These are phyloP conservation scores for Cyanidioschyzon merolae DNA, from an alignment of 23 red algal genomes.

Conservation along the genomic window DNA sequence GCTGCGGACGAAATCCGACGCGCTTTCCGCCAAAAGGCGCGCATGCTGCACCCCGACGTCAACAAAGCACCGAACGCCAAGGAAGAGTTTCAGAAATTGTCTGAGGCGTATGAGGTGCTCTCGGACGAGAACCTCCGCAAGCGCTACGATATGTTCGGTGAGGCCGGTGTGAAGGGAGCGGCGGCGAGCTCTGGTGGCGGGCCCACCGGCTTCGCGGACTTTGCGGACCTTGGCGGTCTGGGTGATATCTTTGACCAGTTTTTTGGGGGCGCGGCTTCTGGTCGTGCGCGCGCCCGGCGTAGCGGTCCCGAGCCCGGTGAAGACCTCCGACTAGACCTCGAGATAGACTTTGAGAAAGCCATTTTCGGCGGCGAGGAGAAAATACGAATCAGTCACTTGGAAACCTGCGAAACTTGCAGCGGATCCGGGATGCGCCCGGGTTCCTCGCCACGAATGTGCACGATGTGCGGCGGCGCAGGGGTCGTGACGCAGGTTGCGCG, in stretches of 20 bases:
- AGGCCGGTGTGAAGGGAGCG: conserved; percentile 80
- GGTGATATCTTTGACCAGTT: conserved; percentile 97
- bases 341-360: conserved; percentile 79
- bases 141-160: conserved; percentile 98
- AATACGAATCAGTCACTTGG: conserved; percentile 80
- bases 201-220: conserved; percentile 55
- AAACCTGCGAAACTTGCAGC: conserved; percentile 68
- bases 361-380: conserved; percentile 88
- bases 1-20: conserved; percentile 58
- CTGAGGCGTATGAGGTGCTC: conserved; percentile 89
- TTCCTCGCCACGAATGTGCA: conserved; percentile 37
- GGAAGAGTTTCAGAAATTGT: conserved; percentile 79
- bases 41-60: conserved; percentile 84
- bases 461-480: conserved; percentile 69
- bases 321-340: conserved; percentile 88
- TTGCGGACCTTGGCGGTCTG: conserved; percentile 79
- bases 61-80: conserved; percentile 79
- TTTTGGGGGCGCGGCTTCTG: conserved; percentile 50
- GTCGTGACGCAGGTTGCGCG: conserved; percentile 87
- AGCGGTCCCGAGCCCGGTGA: conserved; percentile 79
- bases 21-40: conserved; percentile 75
- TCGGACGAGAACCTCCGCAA: conserved; percentile 65
- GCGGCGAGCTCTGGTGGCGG: conserved; percentile 33
- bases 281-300: conserved; percentile 29
- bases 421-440: conserved; percentile 74